Evolutionary conservation across 345 rosid genomes (phyloP).

Genomic region (Euphorbia lathyris): DNA sequence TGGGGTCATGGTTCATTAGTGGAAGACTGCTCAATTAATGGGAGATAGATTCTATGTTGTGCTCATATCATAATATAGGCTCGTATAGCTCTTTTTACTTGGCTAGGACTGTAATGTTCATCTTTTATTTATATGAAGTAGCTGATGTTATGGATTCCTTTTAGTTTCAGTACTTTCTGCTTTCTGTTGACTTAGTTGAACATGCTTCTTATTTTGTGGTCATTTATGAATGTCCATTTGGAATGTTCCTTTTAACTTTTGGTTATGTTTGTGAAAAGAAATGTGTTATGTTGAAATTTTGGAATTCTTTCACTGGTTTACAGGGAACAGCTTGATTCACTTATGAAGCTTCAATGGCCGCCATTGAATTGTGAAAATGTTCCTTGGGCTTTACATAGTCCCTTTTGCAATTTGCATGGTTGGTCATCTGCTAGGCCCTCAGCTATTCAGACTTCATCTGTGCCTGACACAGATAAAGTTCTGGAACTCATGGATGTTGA

Average conservation of each 20-base stretch:
- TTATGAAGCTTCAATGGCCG: slow-evolving; percentile 76
- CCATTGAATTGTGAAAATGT: slow-evolving; percentile 52
- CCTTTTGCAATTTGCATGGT: slow-evolving; percentile 62
- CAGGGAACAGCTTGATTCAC: slow-evolving; percentile 96
- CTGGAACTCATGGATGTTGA: slow-evolving; percentile 58
- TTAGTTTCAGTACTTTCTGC: slow-evolving; percentile 5
- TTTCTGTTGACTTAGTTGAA: slow-evolving; percentile 9
- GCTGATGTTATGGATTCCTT: slow-evolving; percentile 4
- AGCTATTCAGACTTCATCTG: slow-evolving; percentile 38
- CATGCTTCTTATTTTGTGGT: slow-evolving; percentile 12
- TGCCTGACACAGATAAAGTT: slow-evolving; percentile 38
- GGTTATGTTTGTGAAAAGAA: slow-evolving; percentile 23
- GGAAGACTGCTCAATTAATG: slow-evolving; percentile 19
- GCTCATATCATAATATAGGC: slow-evolving; percentile 24
- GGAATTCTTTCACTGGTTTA: slow-evolving; percentile 54
- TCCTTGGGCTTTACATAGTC: slow-evolving; percentile 77
- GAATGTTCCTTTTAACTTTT: slow-evolving; percentile 13
- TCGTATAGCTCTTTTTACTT: slow-evolving; percentile 17
- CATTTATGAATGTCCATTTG: slow-evolving; percentile 1
- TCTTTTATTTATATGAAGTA: slow-evolving; percentile 19
- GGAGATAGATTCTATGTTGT: slow-evolving; percentile 15
- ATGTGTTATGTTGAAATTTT: slow-evolving; percentile 33
- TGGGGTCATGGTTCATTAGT: slow-evolving; percentile 33
- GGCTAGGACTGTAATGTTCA: slow-evolving; percentile 21
- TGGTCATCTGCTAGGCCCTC: slow-evolving; percentile 58